Evolutionary conservation across 73 alveolate genomes (phyloP).

Genomic region (Tetrahymena thermophila): DNA sequence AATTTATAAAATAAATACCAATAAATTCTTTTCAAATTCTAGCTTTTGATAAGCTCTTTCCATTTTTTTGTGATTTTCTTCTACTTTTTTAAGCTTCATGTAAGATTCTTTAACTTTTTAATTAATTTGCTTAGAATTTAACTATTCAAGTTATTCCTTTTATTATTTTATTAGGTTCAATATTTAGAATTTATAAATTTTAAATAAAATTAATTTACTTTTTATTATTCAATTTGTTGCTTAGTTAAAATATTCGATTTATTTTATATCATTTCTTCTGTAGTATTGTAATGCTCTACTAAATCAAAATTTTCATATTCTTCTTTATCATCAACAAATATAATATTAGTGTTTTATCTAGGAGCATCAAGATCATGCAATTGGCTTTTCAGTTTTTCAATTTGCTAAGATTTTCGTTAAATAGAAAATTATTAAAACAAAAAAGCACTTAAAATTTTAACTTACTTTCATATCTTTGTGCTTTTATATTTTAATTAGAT

Average conservation of each 20-base stretch:
- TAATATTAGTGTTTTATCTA: neutral
- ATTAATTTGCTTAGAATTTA: neutral
- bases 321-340: neutral
- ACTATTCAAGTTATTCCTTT: neutral
- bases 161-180: neutral
- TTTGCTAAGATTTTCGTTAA: neutral
- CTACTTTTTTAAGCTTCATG: neutral
- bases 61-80: neutral
- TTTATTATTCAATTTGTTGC: neutral
- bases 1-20: neutral
- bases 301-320: neutral
- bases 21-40: neutral
- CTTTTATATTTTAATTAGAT: slow-evolving; percentile 53
- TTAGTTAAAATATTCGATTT: neutral
- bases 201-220: neutral
- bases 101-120: neutral
- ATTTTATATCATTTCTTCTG: neutral
- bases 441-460: neutral
- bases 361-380: neutral
- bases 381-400: neutral
- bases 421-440: neutral
- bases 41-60: neutral
- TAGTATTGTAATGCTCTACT: neutral
- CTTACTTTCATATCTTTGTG: slow-evolving; percentile 50
- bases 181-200: neutral